phyloP scores from a whole-genome alignment of 2,329 filamentous ascomycete species.

The Venturia aucupariae region DNA sequence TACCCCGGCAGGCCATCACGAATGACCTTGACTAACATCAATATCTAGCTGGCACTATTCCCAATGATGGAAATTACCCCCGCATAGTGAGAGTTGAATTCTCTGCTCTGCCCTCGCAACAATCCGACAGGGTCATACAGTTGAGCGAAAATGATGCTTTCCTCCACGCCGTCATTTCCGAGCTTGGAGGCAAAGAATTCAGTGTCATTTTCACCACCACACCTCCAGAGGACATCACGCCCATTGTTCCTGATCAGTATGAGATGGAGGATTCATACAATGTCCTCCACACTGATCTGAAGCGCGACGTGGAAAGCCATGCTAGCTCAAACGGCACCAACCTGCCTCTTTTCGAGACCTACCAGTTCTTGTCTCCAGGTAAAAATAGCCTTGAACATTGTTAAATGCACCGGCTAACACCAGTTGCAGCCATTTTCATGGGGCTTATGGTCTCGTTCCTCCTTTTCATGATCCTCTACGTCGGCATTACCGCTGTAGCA shows the following conservation, averaged over 20 bases:
- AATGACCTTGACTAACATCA: background rate
- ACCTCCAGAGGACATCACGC: conserved; percentile 33
- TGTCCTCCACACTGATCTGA: conserved; percentile 61
- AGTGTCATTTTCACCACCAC: conserved; percentile 70
- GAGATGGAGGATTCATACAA: conserved; percentile 53
- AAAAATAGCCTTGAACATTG: conserved; percentile 24
- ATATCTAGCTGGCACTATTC: conserved; percentile 31
- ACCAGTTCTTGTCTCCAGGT: conserved; percentile 91
- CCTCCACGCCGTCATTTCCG: conserved; percentile 37
- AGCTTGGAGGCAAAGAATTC: conserved; percentile 47
- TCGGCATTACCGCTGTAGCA: conserved; percentile 65
- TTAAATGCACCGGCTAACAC: background rate
- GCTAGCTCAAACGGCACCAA: conserved; percentile 23
- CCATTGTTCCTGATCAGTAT: conserved; percentile 17
- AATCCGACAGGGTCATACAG: conserved; percentile 28
- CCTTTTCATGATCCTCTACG: conserved; percentile 66
- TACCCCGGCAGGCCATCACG: conserved; percentile 13
- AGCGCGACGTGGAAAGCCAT: conserved; percentile 47
- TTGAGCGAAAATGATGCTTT: conserved; percentile 38
- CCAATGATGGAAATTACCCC: conserved; percentile 29
- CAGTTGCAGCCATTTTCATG: conserved; percentile 74
- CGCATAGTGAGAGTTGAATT: conserved; percentile 39
- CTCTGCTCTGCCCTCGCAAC: conserved; percentile 25
- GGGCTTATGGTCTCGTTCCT: conserved; percentile 61
- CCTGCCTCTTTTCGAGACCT: conserved; percentile 72